Evolutionary conservation across 495 filamentous ascomycete species (phyloP), one percentile per base, ranked within the genome.

Genomic region (Podospora comata): DNA sequence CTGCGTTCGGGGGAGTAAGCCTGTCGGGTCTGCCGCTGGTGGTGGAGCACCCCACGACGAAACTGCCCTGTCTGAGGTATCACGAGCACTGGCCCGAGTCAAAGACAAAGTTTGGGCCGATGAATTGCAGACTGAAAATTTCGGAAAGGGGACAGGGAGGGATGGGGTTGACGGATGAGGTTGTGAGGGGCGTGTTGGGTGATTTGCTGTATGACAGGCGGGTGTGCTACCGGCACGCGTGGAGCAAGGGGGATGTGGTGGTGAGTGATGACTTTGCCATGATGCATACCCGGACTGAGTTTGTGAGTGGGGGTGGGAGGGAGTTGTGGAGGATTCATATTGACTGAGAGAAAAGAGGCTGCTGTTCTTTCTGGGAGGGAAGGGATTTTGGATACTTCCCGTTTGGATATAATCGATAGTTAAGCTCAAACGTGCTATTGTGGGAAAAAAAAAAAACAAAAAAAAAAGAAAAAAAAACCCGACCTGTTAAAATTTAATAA

Each of bases 231-330:
- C 82, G 70, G 70, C 80, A 66, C 80, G 77, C 70, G 60, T 87
- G 84, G 85, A 76, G 85, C 61, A 78, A 82, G 69, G 86, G 85
- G 0, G 86, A 88, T 74, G n/a, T 86, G 39, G 68, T 88, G 18
- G 72, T 88, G 13, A 83, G 70, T 65, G 86, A 87, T 70, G 87
- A 88, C 62, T 71, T 80, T 4, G 69, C 80, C 6, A 82, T 85
- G 73, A 71, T 87, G 72, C 84, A 88, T 69, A 85, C 84, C 5
- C 69, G 84, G 20, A 85, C 80, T 27, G 79, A 80, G 15, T 86
- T 81, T 75, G 69, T 65, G 0, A 78, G 72, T 26, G 73, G 77
- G 20, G 78, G 75, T 65, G 79, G 84, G 64, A 69, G 84, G 60
- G 82, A 85, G 64, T 68, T 86, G 63, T 85, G 84, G 84, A 70